Percentiles rank a stretch among this genome's conserved stretches.
These are phyloP conservation scores for Curvularia verruculosa DNA, from an alignment of 2,329 filamentous ascomycete genomes.

Conservation along the genomic window DNA sequence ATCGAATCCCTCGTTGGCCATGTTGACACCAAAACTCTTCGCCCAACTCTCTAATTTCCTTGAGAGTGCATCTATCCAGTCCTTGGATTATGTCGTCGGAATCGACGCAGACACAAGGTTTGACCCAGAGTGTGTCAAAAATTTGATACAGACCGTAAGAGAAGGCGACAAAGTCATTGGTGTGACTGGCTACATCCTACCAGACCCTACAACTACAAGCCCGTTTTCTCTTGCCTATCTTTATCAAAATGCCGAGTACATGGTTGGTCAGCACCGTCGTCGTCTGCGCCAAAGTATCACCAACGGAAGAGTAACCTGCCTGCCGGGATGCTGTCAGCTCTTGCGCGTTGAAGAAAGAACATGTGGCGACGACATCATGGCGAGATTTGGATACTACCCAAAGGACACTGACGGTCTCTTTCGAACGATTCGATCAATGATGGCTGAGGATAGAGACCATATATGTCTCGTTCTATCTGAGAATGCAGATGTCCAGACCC, in stretches of 20 bases:
- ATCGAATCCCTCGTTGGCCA: background rate
- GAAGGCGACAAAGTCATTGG: constrained; percentile 8
- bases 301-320: constrained; percentile 8
- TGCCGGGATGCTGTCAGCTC: constrained; percentile 11
- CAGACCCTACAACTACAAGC: constrained; percentile 1
- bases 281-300: constrained; percentile 11
- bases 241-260: constrained; percentile 13
- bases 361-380: constrained; percentile 6
- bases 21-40: constrained; percentile 5
- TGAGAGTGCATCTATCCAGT: background rate
- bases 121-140: constrained; percentile 5
- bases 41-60: constrained; percentile 5
- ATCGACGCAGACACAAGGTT: constrained; percentile 12
- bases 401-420: constrained; percentile 9
- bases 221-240: constrained; percentile 1
- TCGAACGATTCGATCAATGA: constrained; percentile 9
- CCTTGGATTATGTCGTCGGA: constrained; percentile 6
- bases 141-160: constrained; percentile 7
- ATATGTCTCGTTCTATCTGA: constrained; percentile 8
- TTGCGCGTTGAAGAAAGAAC: constrained; percentile 5
- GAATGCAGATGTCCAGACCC: constrained; percentile 8
- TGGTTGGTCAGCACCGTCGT: constrained; percentile 10
- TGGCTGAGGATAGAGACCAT: constrained; percentile 14
- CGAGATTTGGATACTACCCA: constrained; percentile 9
- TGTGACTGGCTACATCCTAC: constrained; percentile 7